Evolutionary conservation across 1,284 basidiomycete species (phyloP).

Genomic region (Mycena sp.): DNA sequence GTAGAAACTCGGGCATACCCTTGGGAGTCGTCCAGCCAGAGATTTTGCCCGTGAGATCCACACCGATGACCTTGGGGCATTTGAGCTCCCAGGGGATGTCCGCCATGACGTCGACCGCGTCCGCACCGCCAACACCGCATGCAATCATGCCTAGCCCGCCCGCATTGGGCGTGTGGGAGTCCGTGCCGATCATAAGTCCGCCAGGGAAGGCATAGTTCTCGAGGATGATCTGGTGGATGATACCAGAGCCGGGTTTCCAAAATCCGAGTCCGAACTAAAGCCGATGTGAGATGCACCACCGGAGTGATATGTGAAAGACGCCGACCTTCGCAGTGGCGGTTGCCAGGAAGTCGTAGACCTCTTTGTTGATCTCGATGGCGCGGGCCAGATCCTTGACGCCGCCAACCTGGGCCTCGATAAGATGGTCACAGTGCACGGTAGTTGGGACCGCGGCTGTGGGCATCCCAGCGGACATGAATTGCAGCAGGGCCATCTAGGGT

Average conservation of each 20-base stretch:
- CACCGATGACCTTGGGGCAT: conserved; percentile 98
- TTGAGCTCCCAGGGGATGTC: conserved; percentile 98
- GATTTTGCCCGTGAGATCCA: conserved; percentile 96
- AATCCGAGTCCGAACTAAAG: conserved; percentile 95
- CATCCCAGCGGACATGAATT: conserved; percentile 99
- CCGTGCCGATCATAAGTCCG: conserved; percentile 99
- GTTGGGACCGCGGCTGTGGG: conserved; percentile 97
- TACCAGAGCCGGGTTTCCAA: conserved; percentile 99
- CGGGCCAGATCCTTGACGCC: conserved; percentile 94
- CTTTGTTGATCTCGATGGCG: conserved; percentile 95
- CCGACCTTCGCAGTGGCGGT: conserved; percentile 93
- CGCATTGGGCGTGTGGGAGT: conserved; percentile 99
- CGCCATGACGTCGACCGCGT: conserved; percentile 99
- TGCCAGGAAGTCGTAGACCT: conserved; percentile 99
- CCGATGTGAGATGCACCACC: conserved; percentile 15
- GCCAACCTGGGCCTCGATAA: conserved; percentile 97
- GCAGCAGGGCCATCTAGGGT: conserved; percentile 94
- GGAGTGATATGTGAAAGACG: conserved; percentile 19
- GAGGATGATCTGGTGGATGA: conserved; percentile 97
- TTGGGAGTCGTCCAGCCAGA: conserved; percentile 98
- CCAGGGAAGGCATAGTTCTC: conserved; percentile 99
- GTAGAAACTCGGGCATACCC: conserved; percentile 57
- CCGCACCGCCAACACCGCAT: conserved; percentile 99
- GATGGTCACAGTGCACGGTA: conserved; percentile 98
- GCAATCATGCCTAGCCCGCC: conserved; percentile 99